Conservation (phyloP, 1,139 yeast genomes). For the Pneumocystis wakefieldiae region DNA sequence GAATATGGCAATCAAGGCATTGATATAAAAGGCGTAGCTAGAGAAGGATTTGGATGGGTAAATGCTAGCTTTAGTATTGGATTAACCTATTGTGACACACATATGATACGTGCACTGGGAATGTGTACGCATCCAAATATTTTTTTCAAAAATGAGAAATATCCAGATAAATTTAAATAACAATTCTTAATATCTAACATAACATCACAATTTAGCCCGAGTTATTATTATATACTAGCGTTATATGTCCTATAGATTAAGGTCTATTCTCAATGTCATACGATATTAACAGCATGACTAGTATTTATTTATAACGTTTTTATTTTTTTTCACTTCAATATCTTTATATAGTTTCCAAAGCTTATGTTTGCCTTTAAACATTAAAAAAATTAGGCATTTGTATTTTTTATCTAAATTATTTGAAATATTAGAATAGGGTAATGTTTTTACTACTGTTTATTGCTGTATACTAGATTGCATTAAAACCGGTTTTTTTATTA, state of each 20-base stretch:
- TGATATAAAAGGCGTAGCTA: conserved; percentile 83
- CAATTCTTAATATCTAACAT: neutral
- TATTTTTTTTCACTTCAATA: too few relatives aligned
- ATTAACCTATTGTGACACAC: conserved; percentile 48
- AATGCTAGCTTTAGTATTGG: conserved; percentile 76
- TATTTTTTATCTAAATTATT: too few relatives aligned
- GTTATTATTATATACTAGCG: neutral
- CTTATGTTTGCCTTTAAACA: too few relatives aligned
- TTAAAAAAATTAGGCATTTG: too few relatives aligned
- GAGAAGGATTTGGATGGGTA: conserved; percentile 93
- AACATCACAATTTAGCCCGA: neutral
- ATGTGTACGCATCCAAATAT: conserved; percentile 66
- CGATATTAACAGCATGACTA: too few relatives aligned
- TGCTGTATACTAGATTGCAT: too few relatives aligned
- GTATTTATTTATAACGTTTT: too few relatives aligned
- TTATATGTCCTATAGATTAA: neutral
- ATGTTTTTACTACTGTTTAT: too few relatives aligned
- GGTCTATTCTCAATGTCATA: neutral
- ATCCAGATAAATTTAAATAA: neutral
- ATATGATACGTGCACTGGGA: conserved; percentile 66
- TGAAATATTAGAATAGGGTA: too few relatives aligned
- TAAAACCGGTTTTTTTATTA: too few relatives aligned
- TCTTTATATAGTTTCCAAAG: too few relatives aligned
- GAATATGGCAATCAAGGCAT: conserved; percentile 96
- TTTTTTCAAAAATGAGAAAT: conserved; percentile 30